Conservation (phyloP, 768 basidiomycete genomes). For the Gymnopilus junonius region DNA sequence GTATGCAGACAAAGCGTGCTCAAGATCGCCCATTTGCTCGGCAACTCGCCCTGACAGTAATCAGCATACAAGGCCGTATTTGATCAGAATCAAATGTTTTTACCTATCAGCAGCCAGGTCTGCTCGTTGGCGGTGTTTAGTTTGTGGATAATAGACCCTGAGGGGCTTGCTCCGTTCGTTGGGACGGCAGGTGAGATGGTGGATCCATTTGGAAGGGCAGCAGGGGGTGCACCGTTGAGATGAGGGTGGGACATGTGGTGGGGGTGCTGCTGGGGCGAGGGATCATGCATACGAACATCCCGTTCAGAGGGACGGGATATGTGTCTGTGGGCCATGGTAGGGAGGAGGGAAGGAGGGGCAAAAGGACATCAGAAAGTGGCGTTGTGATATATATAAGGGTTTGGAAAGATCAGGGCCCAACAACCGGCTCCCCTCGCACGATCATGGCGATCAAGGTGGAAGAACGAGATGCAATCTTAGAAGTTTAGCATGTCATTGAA, state of each 20-base stretch:
- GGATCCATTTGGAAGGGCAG: constrained; percentile 61
- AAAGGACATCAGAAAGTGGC: constrained; percentile 48
- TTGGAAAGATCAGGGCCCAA: constrained; percentile 48
- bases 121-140: constrained; percentile 89
- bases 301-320: constrained; percentile 59
- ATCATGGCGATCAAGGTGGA: constrained; percentile 67
- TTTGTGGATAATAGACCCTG: constrained; percentile 66
- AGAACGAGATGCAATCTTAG: constrained; percentile 47
- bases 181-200: constrained; percentile 53
- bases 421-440: constrained; percentile 57
- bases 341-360: constrained; percentile 44
- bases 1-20: constrained; percentile 91
- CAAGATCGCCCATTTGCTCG: constrained; percentile 93
- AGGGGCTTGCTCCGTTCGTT: constrained; percentile 35
- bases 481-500: constrained; percentile 48
- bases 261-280: constrained; percentile 41
- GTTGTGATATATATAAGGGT: constrained; percentile 63
- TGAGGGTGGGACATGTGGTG: constrained; percentile 29
- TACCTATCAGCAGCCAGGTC: constrained; percentile 94
- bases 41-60: constrained; percentile 79
- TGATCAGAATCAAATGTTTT: constrained; percentile 23
- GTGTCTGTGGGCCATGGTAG: constrained; percentile 63
- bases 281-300: constrained; percentile 61
- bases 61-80: constrained; percentile 1
- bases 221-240: constrained; percentile 41